Evolutionary conservation across 805 yeast species (phyloP).

Genomic region (Wickerhamomyces ciferrii): DNA sequence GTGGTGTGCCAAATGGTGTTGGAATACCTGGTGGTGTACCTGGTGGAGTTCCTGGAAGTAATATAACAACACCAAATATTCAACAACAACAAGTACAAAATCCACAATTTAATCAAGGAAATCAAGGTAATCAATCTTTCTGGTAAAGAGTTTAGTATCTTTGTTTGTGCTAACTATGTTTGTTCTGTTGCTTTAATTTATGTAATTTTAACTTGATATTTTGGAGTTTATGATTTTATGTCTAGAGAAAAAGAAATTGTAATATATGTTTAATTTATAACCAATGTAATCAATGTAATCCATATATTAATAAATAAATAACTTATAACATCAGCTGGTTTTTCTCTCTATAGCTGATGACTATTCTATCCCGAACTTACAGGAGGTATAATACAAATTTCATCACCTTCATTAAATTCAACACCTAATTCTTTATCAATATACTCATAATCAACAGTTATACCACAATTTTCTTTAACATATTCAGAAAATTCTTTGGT

Average conservation of each 20-base stretch:
- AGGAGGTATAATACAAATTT: slow-evolving; percentile 17
- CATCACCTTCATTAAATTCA: slow-evolving; percentile 4
- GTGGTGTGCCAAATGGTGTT: neutral
- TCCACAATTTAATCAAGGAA: neutral
- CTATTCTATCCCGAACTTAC: slow-evolving; percentile 17
- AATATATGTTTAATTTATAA: neutral
- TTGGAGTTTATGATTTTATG: neutral
- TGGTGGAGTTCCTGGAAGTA: neutral
- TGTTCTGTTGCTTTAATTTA: neutral
- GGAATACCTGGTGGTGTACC: neutral
- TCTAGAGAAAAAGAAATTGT: neutral
- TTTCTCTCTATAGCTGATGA: no score
- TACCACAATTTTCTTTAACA: slow-evolving; percentile 9
- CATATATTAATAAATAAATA: no score
- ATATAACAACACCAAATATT: neutral
- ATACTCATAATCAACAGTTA: slow-evolving; percentile 14
- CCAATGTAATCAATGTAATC: no score
- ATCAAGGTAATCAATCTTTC: neutral
- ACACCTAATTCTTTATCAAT: slow-evolving; percentile 4
- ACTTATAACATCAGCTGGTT: no score
- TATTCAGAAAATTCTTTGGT: slow-evolving; percentile 4
- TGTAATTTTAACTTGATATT: neutral
- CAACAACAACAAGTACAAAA: neutral
- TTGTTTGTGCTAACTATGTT: neutral
- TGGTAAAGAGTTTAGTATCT: neutral